Evolutionary conservation across 2,329 filamentous ascomycete genomes (phyloP), one percentile per base, ranked within the genome.

Genomic region (Talaromyces pinophilus): DNA sequence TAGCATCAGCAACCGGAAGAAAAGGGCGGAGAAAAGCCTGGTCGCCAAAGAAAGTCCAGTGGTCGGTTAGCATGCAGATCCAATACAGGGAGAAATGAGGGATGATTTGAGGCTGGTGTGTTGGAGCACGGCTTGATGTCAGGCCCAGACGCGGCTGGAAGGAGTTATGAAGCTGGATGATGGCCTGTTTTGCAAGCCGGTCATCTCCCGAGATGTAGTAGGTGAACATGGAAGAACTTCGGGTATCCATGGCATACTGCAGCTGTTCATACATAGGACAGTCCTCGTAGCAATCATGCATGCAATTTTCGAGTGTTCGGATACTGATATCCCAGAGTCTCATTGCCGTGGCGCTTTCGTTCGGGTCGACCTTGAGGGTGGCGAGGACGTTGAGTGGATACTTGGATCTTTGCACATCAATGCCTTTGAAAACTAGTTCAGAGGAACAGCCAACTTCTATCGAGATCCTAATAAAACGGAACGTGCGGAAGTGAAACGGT

Each of bases 401-500:
- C 13, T 19, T 50, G 46, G 13, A 19, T 28, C 46, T 28, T 28
- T 28, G 25, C 3, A 50, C 19, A 11, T 50, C 46, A 19, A 50
- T 22, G 7, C 19, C 46, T 50, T 19, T 50, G 4, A 28, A 50
- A 22, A 28, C 46, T 11, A 28, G 10, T 50, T 19, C 46, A 11
- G 46, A 28, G 25, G 46, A 10, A 5, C 38, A 17, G 38, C 5
- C 13, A 17, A 40, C 38, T 0, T 61, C 65, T 11, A 80, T 69
- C 25, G 77, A 72, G 2, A 80, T 57, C 2, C 72, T 68, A 13
- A 80, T 57, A 5, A 80, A 59, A 1, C 78, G 75, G 35, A 81
- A 80, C 0, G 79, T 80, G 13, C 79, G 75, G 64, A 81, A 81
- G 77, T 78, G 79, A 63, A 80, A 80, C 1, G 79, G 79, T 55